Evolutionary conservation across 2,329 filamentous ascomycete genomes (phyloP), one percentile per base, ranked within the genome.

Genomic region (Fusarium napiforme): DNA sequence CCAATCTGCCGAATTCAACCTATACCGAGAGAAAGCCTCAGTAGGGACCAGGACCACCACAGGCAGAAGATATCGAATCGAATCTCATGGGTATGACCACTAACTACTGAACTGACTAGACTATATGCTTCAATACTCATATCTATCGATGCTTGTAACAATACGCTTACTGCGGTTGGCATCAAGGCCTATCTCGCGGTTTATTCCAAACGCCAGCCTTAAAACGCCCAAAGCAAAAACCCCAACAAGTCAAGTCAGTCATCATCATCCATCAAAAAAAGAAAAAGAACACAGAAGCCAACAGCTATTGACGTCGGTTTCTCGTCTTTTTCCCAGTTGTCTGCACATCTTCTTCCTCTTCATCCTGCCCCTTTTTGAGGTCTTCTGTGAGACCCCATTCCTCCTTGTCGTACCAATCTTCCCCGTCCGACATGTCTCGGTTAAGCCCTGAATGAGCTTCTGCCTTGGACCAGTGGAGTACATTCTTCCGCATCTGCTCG

Each of bases 331-430:
- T 91, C 60, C 87, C 86, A 57, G 87, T 84, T 71, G 87, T 86
- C 71, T 85, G 84, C 67, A 84, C 86, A 71, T 95, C 93, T 79
- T 96, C 93, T 79, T 96, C 93, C 77, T 96, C 93, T 78, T 93
- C 91, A 70, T 95, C 93, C 77, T 93, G 91, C 1, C 93, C 93
- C 83, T 96, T 96, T 80, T 93, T 92, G 12, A 96, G 83, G 74
- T 93, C 91, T 69, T 93, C 92, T 14, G 89, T 87, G 55, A 96
- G 81, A 0, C 89, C 89, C 93, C 93, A 96, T 82, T 94, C 92
- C 60, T 94, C 92, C 78, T 89, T 89, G 81, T 97, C 94, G 79
- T 95, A 95, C 93, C 93, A 97, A 80, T 97, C 94, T 84, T 97
- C 94, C 16, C 93, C 93, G 79, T 97, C 94, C 57, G 92, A 95